Base-by-base conservation (phyloP, 345 rosid species). In the Lenwebbia sp. region DNA sequence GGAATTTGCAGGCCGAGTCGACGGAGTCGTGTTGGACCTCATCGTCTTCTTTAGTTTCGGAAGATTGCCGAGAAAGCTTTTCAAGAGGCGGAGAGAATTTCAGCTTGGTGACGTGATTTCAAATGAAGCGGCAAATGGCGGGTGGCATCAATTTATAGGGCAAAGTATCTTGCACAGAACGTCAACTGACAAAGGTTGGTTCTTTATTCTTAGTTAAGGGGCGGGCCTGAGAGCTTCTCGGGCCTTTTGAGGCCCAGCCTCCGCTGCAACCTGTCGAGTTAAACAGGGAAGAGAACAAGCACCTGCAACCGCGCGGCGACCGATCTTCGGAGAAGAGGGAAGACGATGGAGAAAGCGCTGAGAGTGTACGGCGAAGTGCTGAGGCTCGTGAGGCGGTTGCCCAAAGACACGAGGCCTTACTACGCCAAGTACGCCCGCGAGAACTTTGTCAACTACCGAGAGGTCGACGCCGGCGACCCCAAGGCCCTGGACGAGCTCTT, bases 381-480 rank as follows among this genome's bases (percentile, higher is more conserved):
- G 65, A 91, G 98, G 91, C 90, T 97, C 22, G 95, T 95, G 85
- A 89, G 96, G 91, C 94, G 90, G 86, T 89, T 97, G 33, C 99
- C 98, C 50, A 86, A 87, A 87, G 98, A 97, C 70, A 83, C 98
- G 19, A 91, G 98, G 87, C 96, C 94, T 49, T 97, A 95, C 90
- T 96, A 97, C 93, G 95, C 99, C 87, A 97, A 96, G 85, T 95
- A 92, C 93, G 94, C 89, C 26, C 94, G 99, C 65, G 99, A 97
- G 87, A 96, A 97, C 83, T 96, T 97, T 87, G 99, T 94, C 81
- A 95, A 96, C 82, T 95, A 95, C 91, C 90, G 94, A 86, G 98
- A 97, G 30, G 91, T 93, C 60, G 98, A 94, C 75, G 90, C 88
- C 84, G 86, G 86, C 78, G 96, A 94, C 88, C 70, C 92, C 86